These are phyloP conservation scores for Themeda triandra DNA, from an alignment of 176 grass and related monocot genomes.

Conservation along the genomic window DNA sequence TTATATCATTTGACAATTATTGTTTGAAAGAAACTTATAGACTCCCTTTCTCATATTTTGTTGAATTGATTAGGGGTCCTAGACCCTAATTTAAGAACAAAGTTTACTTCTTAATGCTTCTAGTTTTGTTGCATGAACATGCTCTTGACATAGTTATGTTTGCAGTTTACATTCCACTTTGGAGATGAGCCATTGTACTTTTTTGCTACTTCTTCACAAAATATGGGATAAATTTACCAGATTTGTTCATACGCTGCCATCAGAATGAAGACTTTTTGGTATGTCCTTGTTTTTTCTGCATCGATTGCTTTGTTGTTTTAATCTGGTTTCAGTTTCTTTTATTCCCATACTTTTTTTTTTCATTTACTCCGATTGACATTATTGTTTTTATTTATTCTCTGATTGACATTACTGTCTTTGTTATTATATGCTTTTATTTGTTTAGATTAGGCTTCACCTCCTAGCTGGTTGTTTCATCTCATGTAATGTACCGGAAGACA, in stretches of 20 bases:
- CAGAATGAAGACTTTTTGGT: neutral
- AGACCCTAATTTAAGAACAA: conserved; percentile 58
- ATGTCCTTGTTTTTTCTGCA: conserved; percentile 5
- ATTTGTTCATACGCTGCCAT: neutral
- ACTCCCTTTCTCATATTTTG: conserved; percentile 49
- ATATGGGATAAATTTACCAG: neutral
- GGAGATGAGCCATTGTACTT: neutral
- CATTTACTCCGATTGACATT: conserved; percentile 1
- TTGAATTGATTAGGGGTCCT: conserved; percentile 77
- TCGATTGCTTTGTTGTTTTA: neutral
- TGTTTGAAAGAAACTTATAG: conserved; percentile 17
- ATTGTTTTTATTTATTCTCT: conserved; percentile 7
- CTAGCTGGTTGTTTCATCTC: conserved; percentile 67
- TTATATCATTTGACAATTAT: neutral
- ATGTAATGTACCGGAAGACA: conserved; percentile 84
- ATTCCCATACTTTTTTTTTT: neutral
- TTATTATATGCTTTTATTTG: no score
- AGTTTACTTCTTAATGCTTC: conserved; percentile 42
- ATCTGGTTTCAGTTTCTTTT: neutral
- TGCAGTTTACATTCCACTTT: neutral
- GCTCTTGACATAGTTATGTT: neutral
- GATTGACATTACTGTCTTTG: neutral
- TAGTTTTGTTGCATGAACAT: conserved; percentile 12
- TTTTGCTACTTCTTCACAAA: no score
- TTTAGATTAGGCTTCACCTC: no score